These are phyloP conservation scores for Penicillium turbatum DNA, from an alignment of 495 filamentous ascomycete species.

Conservation along the genomic window DNA sequence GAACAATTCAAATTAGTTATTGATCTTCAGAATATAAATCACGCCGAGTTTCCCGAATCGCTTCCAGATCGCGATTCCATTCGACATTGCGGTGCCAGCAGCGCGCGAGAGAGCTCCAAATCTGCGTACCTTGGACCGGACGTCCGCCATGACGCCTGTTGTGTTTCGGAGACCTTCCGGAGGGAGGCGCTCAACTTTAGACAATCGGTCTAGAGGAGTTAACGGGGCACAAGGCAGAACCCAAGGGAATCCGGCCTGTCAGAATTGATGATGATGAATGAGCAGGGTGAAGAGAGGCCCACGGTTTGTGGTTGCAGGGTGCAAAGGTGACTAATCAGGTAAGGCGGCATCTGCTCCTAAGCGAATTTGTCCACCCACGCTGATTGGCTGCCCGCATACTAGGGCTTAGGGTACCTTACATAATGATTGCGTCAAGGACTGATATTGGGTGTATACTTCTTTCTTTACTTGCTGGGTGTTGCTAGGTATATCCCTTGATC, in stretches of 20 bases:
- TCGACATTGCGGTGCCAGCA: slow-evolving; percentile 3
- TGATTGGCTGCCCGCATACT: slow-evolving; percentile 11
- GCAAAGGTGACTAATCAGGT: slow-evolving; percentile 10
- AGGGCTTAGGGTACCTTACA: slow-evolving; percentile 16
- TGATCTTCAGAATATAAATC: background rate
- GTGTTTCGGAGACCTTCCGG: slow-evolving; percentile 46
- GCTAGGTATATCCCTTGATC: background rate
- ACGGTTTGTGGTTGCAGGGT: slow-evolving; percentile 11
- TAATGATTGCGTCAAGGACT: slow-evolving; percentile 9
- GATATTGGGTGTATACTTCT: background rate
- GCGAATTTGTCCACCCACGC: background rate
- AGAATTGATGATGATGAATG: slow-evolving; percentile 25
- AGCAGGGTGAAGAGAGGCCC: slow-evolving; percentile 17
- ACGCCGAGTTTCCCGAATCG: background rate
- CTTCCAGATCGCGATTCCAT: background rate
- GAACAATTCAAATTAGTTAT: slow-evolving; percentile 3
- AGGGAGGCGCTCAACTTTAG: slow-evolving; percentile 40
- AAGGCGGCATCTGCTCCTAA: slow-evolving; percentile 12
- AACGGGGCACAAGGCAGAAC: slow-evolving; percentile 38
- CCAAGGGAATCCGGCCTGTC: slow-evolving; percentile 35
- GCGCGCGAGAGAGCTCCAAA: slow-evolving; percentile 9
- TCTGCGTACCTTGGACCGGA: slow-evolving; percentile 49
- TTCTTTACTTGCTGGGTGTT: background rate
- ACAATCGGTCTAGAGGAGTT: slow-evolving; percentile 36
- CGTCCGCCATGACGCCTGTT: slow-evolving; percentile 50